Evolutionary conservation across 441 rosid genomes (phyloP).

Genomic region (Eutrema salsugineum): DNA sequence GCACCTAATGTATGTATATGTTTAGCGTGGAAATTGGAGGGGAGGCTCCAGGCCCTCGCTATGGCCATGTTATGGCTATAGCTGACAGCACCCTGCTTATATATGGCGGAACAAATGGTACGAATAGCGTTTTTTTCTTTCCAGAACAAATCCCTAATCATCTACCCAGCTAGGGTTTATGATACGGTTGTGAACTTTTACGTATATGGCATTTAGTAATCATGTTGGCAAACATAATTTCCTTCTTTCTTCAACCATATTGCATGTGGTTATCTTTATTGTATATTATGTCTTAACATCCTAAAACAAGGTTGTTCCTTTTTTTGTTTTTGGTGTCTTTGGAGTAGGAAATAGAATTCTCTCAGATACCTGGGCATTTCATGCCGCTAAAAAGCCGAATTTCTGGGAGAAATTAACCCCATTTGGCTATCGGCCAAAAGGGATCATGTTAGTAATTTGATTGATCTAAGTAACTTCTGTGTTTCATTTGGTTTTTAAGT

Average conservation of each 20-base stretch:
- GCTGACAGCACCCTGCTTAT: constrained; percentile 66
- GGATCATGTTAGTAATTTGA: constrained; percentile 67
- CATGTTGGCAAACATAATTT: not conserved
- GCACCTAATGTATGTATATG: constrained; percentile 5
- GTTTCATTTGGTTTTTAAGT: constrained; percentile 13
- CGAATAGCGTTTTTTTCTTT: too few relatives aligned
- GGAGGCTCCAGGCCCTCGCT: constrained; percentile 86
- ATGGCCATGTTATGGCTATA: constrained; percentile 91
- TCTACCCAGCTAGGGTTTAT: not conserved
- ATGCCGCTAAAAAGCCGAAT: constrained; percentile 67
- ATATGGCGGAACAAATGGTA: constrained; percentile 84
- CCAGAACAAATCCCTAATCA: not conserved
- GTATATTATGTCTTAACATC: not conserved
- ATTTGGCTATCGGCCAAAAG: constrained; percentile 68
- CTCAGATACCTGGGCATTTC: constrained; percentile 86
- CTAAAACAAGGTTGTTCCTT: not conserved
- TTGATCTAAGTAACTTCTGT: not conserved
- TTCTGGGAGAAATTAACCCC: constrained; percentile 76
- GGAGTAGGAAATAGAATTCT: constrained; percentile 60
- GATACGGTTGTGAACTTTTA: not conserved
- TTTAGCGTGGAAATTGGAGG: constrained; percentile 76
- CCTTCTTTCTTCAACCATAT: not conserved
- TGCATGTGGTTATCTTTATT: not conserved
- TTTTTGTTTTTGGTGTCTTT: too few relatives aligned
- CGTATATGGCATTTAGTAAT: not conserved